Percentiles rank a stretch among this genome's conserved stretches.
Conservation (phyloP, 495 filamentous ascomycete species). For the Aspergillus ostianus region DNA sequence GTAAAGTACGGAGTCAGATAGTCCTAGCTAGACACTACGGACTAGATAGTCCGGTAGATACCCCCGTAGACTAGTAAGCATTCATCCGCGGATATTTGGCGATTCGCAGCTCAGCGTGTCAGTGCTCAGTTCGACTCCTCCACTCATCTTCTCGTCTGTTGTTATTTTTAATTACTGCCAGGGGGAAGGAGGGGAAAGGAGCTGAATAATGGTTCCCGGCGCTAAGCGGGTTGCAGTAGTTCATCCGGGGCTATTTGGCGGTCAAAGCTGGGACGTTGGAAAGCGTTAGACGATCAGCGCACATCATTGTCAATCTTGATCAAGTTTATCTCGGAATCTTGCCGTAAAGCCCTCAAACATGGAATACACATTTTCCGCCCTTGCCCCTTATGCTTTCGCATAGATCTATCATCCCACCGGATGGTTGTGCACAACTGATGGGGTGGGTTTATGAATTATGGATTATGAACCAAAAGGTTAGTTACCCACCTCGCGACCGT, state of each 20-base stretch:
- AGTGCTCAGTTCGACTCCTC: not conserved
- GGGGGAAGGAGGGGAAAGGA: not conserved
- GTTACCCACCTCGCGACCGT: not conserved
- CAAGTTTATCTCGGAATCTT: conserved; percentile 16
- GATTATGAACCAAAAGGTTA: not conserved
- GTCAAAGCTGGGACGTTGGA: conserved; percentile 28
- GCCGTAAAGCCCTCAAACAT: not conserved
- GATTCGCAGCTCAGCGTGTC: not conserved
- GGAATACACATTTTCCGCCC: conserved; percentile 6
- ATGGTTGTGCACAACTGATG: not conserved
- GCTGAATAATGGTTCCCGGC: conserved; percentile 13
- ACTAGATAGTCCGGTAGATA: not conserved
- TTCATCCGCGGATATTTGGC: no score
- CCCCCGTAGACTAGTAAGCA: not conserved
- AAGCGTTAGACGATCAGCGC: conserved; percentile 29
- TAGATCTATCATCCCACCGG: not conserved
- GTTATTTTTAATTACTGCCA: not conserved
- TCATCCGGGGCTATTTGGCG: conserved; percentile 25
- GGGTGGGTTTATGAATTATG: not conserved
- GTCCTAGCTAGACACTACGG: not conserved
- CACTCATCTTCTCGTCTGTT: not conserved
- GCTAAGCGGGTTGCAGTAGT: conserved; percentile 29
- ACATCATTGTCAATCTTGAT: conserved; percentile 23
- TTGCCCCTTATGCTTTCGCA: not conserved
- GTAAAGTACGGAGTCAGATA: not conserved